Conservation (phyloP, 2,329 filamentous ascomycete genomes). For the Epichloe sibirici region DNA sequence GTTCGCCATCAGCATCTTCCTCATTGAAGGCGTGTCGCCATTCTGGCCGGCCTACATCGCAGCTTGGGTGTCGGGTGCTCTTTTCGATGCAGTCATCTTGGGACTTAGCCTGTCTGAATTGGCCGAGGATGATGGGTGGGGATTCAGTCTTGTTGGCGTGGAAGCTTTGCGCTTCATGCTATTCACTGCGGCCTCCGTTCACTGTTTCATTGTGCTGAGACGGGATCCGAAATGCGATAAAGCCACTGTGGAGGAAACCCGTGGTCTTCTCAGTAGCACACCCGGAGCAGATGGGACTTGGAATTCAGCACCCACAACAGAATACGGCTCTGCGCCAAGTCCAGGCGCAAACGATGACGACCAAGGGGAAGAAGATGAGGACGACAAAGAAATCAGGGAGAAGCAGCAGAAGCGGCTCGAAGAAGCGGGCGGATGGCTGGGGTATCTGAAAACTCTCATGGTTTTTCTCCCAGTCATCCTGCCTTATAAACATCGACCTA, state of each 20-base stretch:
- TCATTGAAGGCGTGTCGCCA: constrained; percentile 4
- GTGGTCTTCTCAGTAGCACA: background rate
- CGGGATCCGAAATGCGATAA: background rate
- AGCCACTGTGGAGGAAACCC: constrained; percentile 2
- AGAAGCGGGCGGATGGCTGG: constrained; percentile 14
- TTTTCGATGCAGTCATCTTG: constrained; percentile 3
- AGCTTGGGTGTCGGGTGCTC: constrained; percentile 4
- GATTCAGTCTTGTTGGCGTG: background rate
- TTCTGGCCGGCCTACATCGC: constrained; percentile 7
- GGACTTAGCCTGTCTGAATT: background rate
- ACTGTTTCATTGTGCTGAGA: background rate
- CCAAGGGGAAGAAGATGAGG: constrained; percentile 9
- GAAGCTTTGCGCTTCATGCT: background rate
- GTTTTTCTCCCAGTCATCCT: constrained; percentile 16
- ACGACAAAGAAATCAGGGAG: constrained; percentile 13
- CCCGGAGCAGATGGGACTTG: background rate
- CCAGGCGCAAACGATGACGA: constrained; percentile 10
- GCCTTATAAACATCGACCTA: constrained; percentile 13
- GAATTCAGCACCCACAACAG: background rate
- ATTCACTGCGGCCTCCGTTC: background rate
- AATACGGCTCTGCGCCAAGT: constrained; percentile 8
- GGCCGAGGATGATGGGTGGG: background rate
- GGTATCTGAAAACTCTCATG: constrained; percentile 13
- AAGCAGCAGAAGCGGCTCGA: constrained; percentile 12
- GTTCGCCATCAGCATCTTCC: constrained; percentile 5